A percentile compares a stretch with the other conserved stretches of the same genome.
These are phyloP conservation scores for Trichoderma sp. DNA, from an alignment of 2,329 filamentous ascomycete species.

Conservation along the genomic window DNA sequence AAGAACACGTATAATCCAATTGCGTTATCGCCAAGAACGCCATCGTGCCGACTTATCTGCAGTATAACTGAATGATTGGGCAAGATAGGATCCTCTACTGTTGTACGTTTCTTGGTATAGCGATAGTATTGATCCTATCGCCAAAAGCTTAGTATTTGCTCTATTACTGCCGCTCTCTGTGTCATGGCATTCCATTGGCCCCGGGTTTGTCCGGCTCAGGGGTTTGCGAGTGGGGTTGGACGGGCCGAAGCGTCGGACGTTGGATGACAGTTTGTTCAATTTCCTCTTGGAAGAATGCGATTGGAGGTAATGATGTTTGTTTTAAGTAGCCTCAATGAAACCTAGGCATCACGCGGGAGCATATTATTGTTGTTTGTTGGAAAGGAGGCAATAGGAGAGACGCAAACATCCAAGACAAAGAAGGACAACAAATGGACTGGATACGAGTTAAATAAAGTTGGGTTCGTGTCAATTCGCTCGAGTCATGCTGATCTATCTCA, in stretches of 20 bases:
- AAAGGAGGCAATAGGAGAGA: not conserved
- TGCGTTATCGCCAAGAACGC: not conserved
- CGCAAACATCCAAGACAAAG: not conserved
- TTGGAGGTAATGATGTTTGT: not conserved
- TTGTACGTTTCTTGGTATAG: too few relatives aligned
- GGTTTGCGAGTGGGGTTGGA: not conserved
- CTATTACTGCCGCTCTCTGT: not conserved
- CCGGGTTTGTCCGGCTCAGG: not conserved
- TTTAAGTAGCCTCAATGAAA: not conserved
- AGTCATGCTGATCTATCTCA: not conserved
- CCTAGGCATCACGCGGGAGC: not conserved
- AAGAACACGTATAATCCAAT: too few relatives aligned
- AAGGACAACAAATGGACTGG: not conserved
- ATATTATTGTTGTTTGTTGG: not conserved
- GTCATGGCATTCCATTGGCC: not conserved
- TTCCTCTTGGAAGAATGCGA: not conserved
- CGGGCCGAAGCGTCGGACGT: slow-evolving; percentile 1
- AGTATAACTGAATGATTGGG: not conserved
- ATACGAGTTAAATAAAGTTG: not conserved
- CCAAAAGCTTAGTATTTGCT: not conserved
- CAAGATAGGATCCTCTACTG: not conserved
- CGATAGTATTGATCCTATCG: not conserved
- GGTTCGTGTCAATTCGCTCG: not conserved
- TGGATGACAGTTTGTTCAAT: not conserved
- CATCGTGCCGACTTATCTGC: not conserved